Conservation (phyloP, 2,329 filamentous ascomycete species). For the Fusarium sp. region DNA sequence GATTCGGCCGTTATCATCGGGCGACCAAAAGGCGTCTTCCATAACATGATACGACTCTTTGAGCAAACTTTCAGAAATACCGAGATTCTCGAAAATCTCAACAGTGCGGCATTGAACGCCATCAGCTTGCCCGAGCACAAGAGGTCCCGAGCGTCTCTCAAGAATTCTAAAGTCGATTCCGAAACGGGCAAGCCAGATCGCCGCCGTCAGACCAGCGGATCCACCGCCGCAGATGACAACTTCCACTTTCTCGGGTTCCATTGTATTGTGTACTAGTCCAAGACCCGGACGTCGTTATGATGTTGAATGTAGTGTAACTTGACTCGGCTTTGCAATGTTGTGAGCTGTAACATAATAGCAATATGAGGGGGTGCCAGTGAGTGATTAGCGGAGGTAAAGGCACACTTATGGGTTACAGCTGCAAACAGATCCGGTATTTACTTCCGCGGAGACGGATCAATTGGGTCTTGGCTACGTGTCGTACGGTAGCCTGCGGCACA, state of each 20-base stretch:
- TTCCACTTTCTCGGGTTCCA: slow-evolving; percentile 14
- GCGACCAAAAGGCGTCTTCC: slow-evolving; percentile 73
- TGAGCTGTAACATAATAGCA: too few species aligned
- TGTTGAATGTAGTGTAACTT: too few species aligned
- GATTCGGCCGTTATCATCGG: slow-evolving; percentile 70
- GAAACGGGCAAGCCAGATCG: slow-evolving; percentile 25
- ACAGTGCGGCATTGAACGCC: slow-evolving; percentile 74
- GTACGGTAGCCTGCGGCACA: too few species aligned
- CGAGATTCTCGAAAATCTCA: slow-evolving; percentile 81
- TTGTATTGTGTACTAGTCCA: too few species aligned
- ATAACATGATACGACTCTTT: slow-evolving; percentile 78
- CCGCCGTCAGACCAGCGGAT: slow-evolving; percentile 26
- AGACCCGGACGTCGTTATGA: too few species aligned
- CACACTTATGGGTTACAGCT: too few species aligned
- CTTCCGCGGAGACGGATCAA: too few species aligned
- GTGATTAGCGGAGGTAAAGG: too few species aligned
- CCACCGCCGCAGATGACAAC: slow-evolving; percentile 26
- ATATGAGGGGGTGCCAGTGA: too few species aligned
- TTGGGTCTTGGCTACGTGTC: too few species aligned
- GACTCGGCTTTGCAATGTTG: too few species aligned
- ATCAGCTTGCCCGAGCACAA: slow-evolving; percentile 59
- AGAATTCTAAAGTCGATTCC: slow-evolving; percentile 24
- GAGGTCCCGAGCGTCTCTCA: slow-evolving; percentile 3
- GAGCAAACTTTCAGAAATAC: slow-evolving; percentile 74
- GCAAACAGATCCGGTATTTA: too few species aligned